A percentile compares a stretch with the other conserved stretches of the same genome.
phyloP scores from a whole-genome alignment of 2,329 filamentous ascomycete genomes.

The Orbilia oligospora region DNA sequence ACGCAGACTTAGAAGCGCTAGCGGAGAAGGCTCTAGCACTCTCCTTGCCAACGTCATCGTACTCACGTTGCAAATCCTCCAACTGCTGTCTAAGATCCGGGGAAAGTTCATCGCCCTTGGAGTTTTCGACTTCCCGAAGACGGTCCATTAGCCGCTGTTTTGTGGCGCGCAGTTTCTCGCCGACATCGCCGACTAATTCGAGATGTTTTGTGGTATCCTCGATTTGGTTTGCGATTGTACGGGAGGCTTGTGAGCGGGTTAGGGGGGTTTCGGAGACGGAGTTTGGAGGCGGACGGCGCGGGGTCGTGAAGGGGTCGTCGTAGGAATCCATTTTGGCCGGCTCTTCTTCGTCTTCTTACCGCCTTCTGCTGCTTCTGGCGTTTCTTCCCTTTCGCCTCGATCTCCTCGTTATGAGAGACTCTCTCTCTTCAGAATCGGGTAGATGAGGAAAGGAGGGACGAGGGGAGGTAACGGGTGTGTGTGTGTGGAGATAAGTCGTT shows the following conservation, averaged over 20 bases:
- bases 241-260: slow-evolving; percentile 88
- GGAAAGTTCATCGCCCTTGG: slow-evolving; percentile 80
- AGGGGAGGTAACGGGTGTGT: background rate
- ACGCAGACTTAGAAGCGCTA: slow-evolving; percentile 82
- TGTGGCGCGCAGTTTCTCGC: slow-evolving; percentile 88
- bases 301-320: slow-evolving; percentile 64
- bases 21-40: slow-evolving; percentile 89
- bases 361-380: background rate
- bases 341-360: background rate
- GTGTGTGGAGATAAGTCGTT: background rate
- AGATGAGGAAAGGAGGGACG: slow-evolving; percentile 21
- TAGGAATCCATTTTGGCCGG: slow-evolving; percentile 31
- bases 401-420: background rate
- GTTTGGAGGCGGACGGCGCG: slow-evolving; percentile 45
- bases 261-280: slow-evolving; percentile 65
- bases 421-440: background rate
- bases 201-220: slow-evolving; percentile 92
- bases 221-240: slow-evolving; percentile 89
- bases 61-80: slow-evolving; percentile 90
- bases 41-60: slow-evolving; percentile 91
- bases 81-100: slow-evolving; percentile 87
- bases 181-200: slow-evolving; percentile 89
- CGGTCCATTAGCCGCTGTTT: slow-evolving; percentile 85
- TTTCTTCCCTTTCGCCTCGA: background rate
- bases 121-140: slow-evolving; percentile 85